These are phyloP conservation scores for Aspergillus tubingensis DNA, from an alignment of 2,329 filamentous ascomycete species.

Conservation along the genomic window DNA sequence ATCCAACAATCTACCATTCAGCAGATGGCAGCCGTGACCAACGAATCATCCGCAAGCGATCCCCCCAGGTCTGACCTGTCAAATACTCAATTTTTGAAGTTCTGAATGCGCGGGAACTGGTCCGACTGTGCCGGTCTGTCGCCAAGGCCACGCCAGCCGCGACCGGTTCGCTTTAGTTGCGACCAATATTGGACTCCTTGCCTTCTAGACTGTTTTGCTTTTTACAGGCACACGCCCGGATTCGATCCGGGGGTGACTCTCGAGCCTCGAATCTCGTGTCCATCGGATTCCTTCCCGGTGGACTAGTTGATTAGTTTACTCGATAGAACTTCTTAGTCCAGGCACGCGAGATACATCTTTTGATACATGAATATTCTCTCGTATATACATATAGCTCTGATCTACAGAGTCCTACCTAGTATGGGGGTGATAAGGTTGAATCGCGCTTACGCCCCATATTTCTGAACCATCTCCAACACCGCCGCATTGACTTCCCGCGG, in stretches of 20 bases:
- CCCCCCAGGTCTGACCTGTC: too few species aligned
- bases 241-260: not conserved
- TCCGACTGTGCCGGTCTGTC: not conserved
- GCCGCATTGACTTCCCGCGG: constrained; percentile 45
- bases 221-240: not conserved
- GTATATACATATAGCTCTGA: not conserved
- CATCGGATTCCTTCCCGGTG: not conserved
- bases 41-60: too few species aligned
- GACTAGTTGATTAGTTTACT: not conserved
- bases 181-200: not conserved
- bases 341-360: too few species aligned
- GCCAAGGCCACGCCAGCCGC: not conserved
- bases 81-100: too few species aligned
- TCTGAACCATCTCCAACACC: constrained; percentile 28
- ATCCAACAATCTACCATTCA: too few species aligned
- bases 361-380: not conserved
- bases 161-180: not conserved
- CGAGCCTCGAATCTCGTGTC: not conserved
- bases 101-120: too few species aligned
- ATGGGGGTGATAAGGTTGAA: too few species aligned
- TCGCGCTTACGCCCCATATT: constrained; percentile 18
- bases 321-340: not conserved
- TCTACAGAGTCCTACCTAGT: not conserved
- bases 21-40: too few species aligned
- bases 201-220: not conserved